phyloP scores from a whole-genome alignment of 352 stramenopile genomes.

The Pythium brassicae region DNA sequence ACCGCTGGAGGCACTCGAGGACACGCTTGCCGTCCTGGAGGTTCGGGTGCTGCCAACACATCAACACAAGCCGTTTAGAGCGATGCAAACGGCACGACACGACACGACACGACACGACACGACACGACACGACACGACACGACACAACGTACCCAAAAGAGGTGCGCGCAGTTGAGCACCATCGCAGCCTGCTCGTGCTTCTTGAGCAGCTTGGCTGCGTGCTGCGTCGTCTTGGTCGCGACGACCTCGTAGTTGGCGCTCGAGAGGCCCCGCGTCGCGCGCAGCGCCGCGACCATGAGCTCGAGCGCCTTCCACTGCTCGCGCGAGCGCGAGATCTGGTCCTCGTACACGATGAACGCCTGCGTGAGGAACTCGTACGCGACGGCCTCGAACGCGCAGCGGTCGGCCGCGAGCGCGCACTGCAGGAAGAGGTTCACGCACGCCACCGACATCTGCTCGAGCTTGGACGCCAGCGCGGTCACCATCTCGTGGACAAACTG shows the following conservation, averaged over 20 bases:
- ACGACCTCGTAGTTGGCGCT: slow-evolving; percentile 92
- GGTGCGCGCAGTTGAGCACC: slow-evolving; percentile 92
- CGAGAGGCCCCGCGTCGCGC: slow-evolving; percentile 74
- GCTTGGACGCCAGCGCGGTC: slow-evolving; percentile 84
- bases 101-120: background rate
- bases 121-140: background rate
- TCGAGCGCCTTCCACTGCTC: slow-evolving; percentile 89
- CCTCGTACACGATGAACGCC: slow-evolving; percentile 96
- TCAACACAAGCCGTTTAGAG: slow-evolving; percentile 2
- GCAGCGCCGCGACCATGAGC: slow-evolving; percentile 87
- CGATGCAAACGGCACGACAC: background rate
- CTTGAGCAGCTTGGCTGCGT: slow-evolving; percentile 94
- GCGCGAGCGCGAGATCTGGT: slow-evolving; percentile 91
- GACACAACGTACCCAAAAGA: slow-evolving; percentile 89
- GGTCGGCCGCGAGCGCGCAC: slow-evolving; percentile 87
- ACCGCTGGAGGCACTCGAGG: slow-evolving; percentile 95
- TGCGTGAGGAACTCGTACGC: slow-evolving; percentile 96
- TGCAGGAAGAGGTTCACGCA: slow-evolving; percentile 95
- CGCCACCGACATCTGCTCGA: slow-evolving; percentile 63
- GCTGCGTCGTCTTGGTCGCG: slow-evolving; percentile 96
- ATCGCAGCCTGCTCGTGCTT: slow-evolving; percentile 96
- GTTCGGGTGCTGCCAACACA: slow-evolving; percentile 35
- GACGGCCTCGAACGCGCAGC: slow-evolving; percentile 85
- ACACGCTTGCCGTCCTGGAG: slow-evolving; percentile 93
- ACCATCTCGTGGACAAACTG: slow-evolving; percentile 98